Conservation (phyloP, 1,284 basidiomycete species). For the Ceratobasidium sp. region DNA sequence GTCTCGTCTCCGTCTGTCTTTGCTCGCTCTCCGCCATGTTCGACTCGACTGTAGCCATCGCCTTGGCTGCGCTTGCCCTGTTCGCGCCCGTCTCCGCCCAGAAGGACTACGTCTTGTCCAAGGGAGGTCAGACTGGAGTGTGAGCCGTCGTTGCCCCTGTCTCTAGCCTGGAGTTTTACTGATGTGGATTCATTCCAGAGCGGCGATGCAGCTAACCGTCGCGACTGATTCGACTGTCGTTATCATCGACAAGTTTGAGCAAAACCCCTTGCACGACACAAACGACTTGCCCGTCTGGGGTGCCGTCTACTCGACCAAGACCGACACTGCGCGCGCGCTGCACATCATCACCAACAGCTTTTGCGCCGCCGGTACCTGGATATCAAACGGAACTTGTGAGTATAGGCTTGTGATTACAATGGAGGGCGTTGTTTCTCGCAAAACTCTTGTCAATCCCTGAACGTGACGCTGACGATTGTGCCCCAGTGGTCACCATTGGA, state of each 20-base stretch:
- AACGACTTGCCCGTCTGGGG: conserved; percentile 74
- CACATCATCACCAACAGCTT: conserved; percentile 83
- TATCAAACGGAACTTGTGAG: conserved; percentile 73
- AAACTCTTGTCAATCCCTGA: background rate
- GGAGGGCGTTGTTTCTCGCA: no score
- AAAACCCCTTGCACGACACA: conserved; percentile 75
- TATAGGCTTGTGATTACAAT: background rate
- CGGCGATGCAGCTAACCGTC: conserved; percentile 83
- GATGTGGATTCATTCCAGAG: conserved; percentile 43
- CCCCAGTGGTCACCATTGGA: conserved; percentile 73
- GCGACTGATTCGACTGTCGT: conserved; percentile 78
- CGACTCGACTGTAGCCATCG: background rate
- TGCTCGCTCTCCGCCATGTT: background rate
- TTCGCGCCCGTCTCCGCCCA: conserved; percentile 3
- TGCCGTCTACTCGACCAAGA: conserved; percentile 76
- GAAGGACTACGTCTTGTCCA: conserved; percentile 14
- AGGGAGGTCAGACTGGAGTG: conserved; percentile 32
- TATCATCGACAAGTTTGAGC: conserved; percentile 86
- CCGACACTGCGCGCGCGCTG: conserved; percentile 73
- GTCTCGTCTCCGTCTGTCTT: background rate
- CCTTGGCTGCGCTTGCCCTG: background rate
- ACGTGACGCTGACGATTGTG: conserved; percentile 5
- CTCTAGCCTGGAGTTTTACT: background rate
- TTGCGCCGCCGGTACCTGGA: conserved; percentile 84
- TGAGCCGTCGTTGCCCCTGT: background rate